Percentiles rank a stretch among this genome's conserved stretches.
phyloP scores from a whole-genome alignment of 306 rosid species.

The Cicer arietinum region DNA sequence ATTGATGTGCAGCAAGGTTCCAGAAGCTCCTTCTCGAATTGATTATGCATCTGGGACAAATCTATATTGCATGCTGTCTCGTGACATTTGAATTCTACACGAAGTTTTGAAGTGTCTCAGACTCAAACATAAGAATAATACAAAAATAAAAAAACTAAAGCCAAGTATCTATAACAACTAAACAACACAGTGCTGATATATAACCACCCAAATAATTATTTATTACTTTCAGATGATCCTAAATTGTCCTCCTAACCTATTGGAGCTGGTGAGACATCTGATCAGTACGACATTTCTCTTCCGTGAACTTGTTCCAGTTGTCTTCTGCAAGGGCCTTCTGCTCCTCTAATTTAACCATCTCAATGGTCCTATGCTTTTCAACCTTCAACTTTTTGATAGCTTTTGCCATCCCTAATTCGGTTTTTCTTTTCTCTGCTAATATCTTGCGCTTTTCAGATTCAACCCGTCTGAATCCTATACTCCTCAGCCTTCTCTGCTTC shows the following conservation, averaged over 20 bases:
- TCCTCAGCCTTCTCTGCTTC: conserved; percentile 34
- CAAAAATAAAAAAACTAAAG: background rate
- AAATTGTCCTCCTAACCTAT: conserved; percentile 54
- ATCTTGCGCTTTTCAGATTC: conserved; percentile 61
- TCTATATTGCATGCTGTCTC: conserved; percentile 44
- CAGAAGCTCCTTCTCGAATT: conserved; percentile 44
- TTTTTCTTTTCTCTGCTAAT: conserved; percentile 58
- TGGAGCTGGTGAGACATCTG: conserved; percentile 62
- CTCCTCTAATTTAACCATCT: conserved; percentile 51
- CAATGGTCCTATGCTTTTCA: conserved; percentile 55
- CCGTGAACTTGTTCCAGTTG: conserved; percentile 62
- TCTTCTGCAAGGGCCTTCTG: conserved; percentile 60
- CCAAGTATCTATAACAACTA: background rate
- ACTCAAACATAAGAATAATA: too few relatives aligned
- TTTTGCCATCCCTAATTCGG: conserved; percentile 51
- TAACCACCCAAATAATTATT: conserved; percentile 32
- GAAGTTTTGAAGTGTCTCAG: too few relatives aligned
- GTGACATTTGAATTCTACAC: conserved; percentile 45
- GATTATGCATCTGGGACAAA: conserved; percentile 42
- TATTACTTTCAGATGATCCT: conserved; percentile 36
- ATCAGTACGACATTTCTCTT: conserved; percentile 63
- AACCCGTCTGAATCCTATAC: conserved; percentile 53
- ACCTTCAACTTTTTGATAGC: conserved; percentile 58
- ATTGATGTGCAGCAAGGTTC: conserved; percentile 44
- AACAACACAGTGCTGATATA: background rate